Conservation (phyloP, 352 stramenopile species). For the Globisporangium carolinianum region DNA sequence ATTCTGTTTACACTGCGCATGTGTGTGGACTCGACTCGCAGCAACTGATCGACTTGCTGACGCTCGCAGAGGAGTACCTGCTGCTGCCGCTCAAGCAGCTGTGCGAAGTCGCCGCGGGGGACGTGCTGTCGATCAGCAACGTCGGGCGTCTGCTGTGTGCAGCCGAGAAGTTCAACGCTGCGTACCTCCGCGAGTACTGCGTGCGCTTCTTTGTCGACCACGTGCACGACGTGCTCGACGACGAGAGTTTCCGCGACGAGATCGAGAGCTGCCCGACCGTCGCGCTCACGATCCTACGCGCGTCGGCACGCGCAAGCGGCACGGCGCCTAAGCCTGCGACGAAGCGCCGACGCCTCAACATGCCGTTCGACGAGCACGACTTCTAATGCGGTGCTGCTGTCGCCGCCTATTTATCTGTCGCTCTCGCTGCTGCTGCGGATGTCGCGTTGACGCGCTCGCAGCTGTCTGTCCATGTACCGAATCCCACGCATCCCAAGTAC, state of each 20-base stretch:
- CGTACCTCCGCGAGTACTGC: constrained; percentile 78
- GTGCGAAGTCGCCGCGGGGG: constrained; percentile 66
- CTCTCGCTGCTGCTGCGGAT: constrained; percentile 7
- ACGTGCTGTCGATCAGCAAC: constrained; percentile 67
- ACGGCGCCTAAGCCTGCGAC: constrained; percentile 29
- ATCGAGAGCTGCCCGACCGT: constrained; percentile 73
- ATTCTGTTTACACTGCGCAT: background rate
- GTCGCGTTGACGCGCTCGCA: constrained; percentile 1
- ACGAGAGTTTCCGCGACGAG: constrained; percentile 77
- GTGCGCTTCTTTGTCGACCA: constrained; percentile 73
- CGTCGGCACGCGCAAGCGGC: constrained; percentile 29
- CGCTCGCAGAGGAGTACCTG: constrained; percentile 76
- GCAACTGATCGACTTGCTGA: constrained; percentile 84
- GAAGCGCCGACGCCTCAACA: constrained; percentile 76
- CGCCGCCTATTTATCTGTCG: constrained; percentile 30
- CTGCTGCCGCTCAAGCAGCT: constrained; percentile 67
- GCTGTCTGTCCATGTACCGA: constrained; percentile 6
- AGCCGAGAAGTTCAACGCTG: constrained; percentile 79
- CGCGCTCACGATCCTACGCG: constrained; percentile 70
- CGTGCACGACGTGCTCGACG: constrained; percentile 72
- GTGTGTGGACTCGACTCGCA: constrained; percentile 15
- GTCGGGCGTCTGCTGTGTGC: constrained; percentile 73
- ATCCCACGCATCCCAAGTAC: background rate
- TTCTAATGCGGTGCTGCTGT: constrained; percentile 27
- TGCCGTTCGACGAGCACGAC: constrained; percentile 73